Conservation (phyloP, 768 basidiomycete genomes). For the Lactarius vividus region DNA sequence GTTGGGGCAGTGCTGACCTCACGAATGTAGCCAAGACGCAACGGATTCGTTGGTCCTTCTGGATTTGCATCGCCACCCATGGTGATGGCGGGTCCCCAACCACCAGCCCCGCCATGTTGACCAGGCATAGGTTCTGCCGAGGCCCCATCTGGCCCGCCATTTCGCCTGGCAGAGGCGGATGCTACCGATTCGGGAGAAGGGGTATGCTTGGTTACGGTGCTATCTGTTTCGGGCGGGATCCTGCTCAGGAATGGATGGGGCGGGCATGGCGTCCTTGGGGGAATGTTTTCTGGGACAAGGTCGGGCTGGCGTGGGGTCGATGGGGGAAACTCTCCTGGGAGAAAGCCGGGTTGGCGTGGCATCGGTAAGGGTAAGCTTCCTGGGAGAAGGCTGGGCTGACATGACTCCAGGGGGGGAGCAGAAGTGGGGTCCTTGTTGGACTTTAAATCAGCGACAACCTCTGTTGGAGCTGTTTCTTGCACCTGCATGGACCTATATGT, state of each 20-base stretch:
- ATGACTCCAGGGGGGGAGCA: not conserved
- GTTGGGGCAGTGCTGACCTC: slow-evolving; percentile 5
- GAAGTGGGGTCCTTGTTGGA: not conserved
- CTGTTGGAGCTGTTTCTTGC: not conserved
- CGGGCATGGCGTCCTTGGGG: not conserved
- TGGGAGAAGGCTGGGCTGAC: not conserved
- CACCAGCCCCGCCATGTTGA: not conserved
- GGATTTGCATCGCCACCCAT: not conserved
- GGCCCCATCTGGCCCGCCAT: not conserved
- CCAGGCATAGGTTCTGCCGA: not conserved
- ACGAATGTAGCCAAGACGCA: slow-evolving; percentile 4
- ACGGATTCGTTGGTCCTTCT: not conserved
- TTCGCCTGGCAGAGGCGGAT: not conserved
- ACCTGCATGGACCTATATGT: not conserved
- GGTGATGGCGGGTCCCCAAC: not conserved
- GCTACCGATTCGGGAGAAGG: not conserved
- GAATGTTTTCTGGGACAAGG: not conserved
- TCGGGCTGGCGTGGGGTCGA: not conserved
- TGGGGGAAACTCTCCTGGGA: not conserved
- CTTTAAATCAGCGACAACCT: not conserved
- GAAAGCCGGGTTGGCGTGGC: not conserved
- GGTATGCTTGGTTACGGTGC: not conserved
- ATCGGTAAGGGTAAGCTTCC: not conserved
- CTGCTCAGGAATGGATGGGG: not conserved
- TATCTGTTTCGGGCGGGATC: not conserved